Evolutionary conservation across 192 early-diverging fungal genomes (phyloP), one percentile per base, ranked within the genome.

Genomic region (Coemansia sp.): DNA sequence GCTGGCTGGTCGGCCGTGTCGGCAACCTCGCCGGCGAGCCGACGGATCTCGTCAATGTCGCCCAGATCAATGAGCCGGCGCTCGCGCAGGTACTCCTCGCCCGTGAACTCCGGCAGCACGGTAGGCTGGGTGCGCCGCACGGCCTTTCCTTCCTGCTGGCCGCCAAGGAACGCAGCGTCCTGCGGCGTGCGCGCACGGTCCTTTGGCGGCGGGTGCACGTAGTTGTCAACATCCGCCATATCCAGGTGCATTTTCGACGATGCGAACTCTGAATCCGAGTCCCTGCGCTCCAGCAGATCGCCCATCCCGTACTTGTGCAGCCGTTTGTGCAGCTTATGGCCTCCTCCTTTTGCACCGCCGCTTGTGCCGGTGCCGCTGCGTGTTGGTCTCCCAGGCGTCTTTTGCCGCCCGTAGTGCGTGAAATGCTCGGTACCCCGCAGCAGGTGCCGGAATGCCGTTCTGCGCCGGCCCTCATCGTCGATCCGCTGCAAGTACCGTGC

Each of bases 361-460:
- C 26, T 26, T 6, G 15, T 16, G 6, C 41, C 56, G 1, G 38
- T 16, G 19, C 32, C 48, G 43, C 69, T 69, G 56, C 40, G 45
- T 41, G 21, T 53, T 21, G 32, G 38, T n/a, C 57, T 26, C n/a
- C 57, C 57, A 5, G 57, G 57, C 18, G 39, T 58, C 15, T 45
- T 54, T 11, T 58, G 68, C 40, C 68, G 18, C 4, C 71, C 68
- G 37, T 74, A 81, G 39, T 76, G 79, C 56, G 76, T 81, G 42
- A 77, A 71, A 18, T 83, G 81, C 64, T 83, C 81, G 6, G 81
- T 83, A 57, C 81, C 81, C n/a, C 76, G 76, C 47, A 83, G 69
- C 63, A 81, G 47, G 63, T 81, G 76, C 23, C 79, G 63, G 15
- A 81, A 53, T 8, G 79, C 79, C 5, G 65, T 81, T 38, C 56